Evolutionary conservation across 257 asterid species (phyloP).

Genomic region (Mentha longifolia): DNA sequence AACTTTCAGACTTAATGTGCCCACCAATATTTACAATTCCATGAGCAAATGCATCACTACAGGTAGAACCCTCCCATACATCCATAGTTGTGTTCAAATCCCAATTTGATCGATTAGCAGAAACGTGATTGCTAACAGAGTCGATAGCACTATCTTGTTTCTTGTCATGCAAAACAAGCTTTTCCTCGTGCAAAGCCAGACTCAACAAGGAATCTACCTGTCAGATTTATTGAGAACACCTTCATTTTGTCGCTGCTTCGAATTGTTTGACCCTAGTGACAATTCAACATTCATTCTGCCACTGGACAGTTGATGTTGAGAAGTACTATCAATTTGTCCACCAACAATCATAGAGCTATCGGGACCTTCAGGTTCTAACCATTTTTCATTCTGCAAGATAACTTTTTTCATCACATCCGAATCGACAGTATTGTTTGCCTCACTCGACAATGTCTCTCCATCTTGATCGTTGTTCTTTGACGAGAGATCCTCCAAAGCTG

Average conservation of each 20-base stretch:
- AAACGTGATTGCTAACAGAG: constrained; percentile 31
- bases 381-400: constrained; percentile 33
- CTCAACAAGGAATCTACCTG: constrained; percentile 52
- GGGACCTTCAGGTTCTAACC: constrained; percentile 31
- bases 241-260: constrained; percentile 33
- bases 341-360: constrained; percentile 28
- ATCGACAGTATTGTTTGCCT: constrained; percentile 1
- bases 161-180: constrained; percentile 31
- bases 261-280: constrained; percentile 48
- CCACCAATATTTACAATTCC: constrained; percentile 35
- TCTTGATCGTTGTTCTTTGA: constrained; percentile 38
- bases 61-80: constrained; percentile 71
- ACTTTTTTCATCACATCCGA: constrained; percentile 26
- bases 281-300: constrained; percentile 46
- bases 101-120: constrained; percentile 73
- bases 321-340: constrained; percentile 41
- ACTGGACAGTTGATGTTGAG: constrained; percentile 33
- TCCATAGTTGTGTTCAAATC: constrained; percentile 91
- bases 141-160: constrained; percentile 33
- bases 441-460: constrained; percentile 33
- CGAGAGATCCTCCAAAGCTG: constrained; percentile 33
- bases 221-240: constrained; percentile 32
- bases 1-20: constrained; percentile 32
- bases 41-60: constrained; percentile 39
- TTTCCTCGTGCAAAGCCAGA: constrained; percentile 48